A percentile compares a stretch with the other conserved stretches of the same genome.
Conservation (phyloP, 2,329 filamentous ascomycete species). For the Sphaerulina musiva region DNA sequence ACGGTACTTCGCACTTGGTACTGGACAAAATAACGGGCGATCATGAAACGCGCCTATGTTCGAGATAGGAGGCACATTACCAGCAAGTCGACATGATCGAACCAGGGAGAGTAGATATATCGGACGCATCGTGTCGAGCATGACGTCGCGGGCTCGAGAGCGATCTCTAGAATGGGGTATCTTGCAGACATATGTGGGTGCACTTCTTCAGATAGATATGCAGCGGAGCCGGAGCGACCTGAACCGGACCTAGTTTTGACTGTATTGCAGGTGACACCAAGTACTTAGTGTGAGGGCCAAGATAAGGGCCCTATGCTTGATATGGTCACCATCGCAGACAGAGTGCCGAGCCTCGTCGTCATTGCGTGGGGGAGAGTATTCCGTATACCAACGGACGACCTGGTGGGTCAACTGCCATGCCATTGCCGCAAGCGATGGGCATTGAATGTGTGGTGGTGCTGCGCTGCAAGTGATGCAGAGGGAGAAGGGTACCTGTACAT, state of each 20-base stretch:
- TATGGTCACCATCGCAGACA: neutral
- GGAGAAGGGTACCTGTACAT: no score
- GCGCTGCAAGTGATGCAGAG: no score
- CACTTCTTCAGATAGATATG: neutral
- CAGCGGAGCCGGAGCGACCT: neutral
- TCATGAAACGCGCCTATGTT: slow-evolving; percentile 5
- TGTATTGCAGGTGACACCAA: neutral
- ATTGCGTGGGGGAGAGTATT: neutral
- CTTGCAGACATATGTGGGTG: neutral
- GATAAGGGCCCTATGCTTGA: neutral
- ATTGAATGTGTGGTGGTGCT: no score
- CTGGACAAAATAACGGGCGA: neutral
- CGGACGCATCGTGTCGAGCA: neutral
- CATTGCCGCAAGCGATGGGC: no score
- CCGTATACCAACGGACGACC: no score
- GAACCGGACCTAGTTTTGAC: neutral
- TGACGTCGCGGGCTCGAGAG: neutral
- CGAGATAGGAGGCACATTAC: slow-evolving; percentile 4
- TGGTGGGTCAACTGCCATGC: no score
- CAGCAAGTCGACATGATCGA: neutral
- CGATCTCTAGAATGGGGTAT: neutral
- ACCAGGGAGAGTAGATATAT: neutral
- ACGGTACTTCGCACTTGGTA: neutral
- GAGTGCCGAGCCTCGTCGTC: neutral
- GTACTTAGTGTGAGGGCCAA: neutral